A percentile compares a stretch with the other conserved stretches of the same genome.
Conservation (phyloP, 202 grass and related monocot genomes). For the Setaria italica region DNA sequence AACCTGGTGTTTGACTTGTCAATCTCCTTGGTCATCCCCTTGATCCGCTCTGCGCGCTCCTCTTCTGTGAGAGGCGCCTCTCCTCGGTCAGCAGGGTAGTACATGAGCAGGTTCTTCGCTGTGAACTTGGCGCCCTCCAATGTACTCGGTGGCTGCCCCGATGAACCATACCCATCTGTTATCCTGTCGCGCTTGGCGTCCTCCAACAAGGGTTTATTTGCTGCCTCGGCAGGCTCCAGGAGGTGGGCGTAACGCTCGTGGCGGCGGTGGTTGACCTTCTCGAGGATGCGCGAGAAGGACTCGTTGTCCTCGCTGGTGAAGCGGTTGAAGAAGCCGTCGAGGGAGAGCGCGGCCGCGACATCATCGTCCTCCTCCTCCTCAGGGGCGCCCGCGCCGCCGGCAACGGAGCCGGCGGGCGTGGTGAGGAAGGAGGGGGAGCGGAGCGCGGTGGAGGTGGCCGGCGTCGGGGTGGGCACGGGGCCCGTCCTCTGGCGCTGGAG, state of each 20-base stretch:
- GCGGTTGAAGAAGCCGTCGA: slow-evolving; percentile 73
- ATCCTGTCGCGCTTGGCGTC: slow-evolving; percentile 71
- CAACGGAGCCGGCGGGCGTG: slow-evolving; percentile 55
- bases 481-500: slow-evolving; percentile 32
- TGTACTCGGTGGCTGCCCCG: slow-evolving; percentile 70
- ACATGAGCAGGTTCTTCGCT: slow-evolving; percentile 92
- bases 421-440: slow-evolving; percentile 66
- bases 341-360: slow-evolving; percentile 55
- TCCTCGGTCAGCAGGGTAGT: slow-evolving; percentile 66
- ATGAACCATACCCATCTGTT: slow-evolving; percentile 89
- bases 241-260: slow-evolving; percentile 81
- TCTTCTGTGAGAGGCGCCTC: slow-evolving; percentile 71
- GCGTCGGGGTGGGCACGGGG: slow-evolving; percentile 41
- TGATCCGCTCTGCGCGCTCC: slow-evolving; percentile 74
- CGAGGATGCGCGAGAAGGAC: slow-evolving; percentile 84
- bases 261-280: slow-evolving; percentile 83
- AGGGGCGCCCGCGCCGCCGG: background rate
- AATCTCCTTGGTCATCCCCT: slow-evolving; percentile 82
- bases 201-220: slow-evolving; percentile 42
- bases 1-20: slow-evolving; percentile 72
- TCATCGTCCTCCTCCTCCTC: slow-evolving; percentile 47
- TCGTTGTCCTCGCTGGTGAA: slow-evolving; percentile 98
- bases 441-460: slow-evolving; percentile 55
- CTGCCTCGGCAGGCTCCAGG: slow-evolving; percentile 51
- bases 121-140: slow-evolving; percentile 74